Base-by-base conservation (phyloP, 2,329 filamentous ascomycete genomes). In the Colletotrichum destructivum region DNA sequence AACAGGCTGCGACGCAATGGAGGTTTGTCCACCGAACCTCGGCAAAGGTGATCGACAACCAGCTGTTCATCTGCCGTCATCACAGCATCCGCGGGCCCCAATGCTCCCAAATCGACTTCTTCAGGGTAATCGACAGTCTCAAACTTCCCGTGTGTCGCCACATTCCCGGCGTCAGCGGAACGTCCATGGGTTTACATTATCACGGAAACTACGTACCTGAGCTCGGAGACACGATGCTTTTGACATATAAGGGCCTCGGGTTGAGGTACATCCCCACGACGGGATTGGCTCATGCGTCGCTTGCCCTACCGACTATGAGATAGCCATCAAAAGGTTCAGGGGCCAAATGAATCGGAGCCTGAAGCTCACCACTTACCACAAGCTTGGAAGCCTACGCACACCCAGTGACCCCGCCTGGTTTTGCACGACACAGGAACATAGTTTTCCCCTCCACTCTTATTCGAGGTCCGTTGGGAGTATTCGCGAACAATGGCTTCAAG, bases 81-180 rank as follows among this genome's bases (percentile, higher is more conserved):
- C 57, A 60, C 13, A 26, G 11, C 38, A 31, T 60, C n/a, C 26
- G 11, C 57, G 57, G 21, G 21, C 57, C 57, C 12, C 42, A 21
- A 13, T 60, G 57, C 18, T 35, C 57, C 40, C 4, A 5, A 3
- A 9, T 15, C 42, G 42, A 60, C 57, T 47, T 60, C 57, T 60
- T 38, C 18, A 40, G 15, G 40, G 42, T 60, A 4, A 47, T 47
- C 12, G 57, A 60, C 8, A 46, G 57, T 31, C 57, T 47, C 23
- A 42, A 60, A 21, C 42, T 60, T 16, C 57, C 42, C 42, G 57
- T 60, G 12, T 60, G 42, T 31, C 38, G 42, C 31, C 57, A 60
- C 42, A 21, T 60, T 31, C 21, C 47, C n/a, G 38, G 57, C 57
- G 46, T 42, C 4, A 47, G 42, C 42, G 16, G 31, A 13, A 60